Conservation (phyloP, 2,329 filamentous ascomycete species). For the Trichoderma sp. region DNA sequence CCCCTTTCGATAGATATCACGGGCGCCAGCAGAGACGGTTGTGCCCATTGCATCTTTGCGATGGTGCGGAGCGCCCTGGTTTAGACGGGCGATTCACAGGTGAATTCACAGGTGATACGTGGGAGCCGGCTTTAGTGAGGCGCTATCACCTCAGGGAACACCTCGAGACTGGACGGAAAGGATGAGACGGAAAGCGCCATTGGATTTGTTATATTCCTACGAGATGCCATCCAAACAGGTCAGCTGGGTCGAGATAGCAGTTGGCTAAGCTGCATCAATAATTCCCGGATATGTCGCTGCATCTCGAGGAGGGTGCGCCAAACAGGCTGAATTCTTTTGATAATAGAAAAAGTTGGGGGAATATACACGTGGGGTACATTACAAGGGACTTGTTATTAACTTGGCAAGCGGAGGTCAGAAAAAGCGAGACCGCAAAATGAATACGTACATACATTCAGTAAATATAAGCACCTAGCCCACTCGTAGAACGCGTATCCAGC, state of each 20-base stretch:
- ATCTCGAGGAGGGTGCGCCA: slow-evolving; percentile 4
- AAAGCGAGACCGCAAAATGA: too few species aligned
- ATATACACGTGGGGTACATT: not conserved
- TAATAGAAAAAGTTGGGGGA: not conserved
- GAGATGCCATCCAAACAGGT: not conserved
- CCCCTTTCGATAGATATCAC: not conserved
- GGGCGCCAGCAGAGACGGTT: slow-evolving; percentile 3
- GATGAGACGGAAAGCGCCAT: not conserved
- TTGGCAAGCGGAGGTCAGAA: not conserved
- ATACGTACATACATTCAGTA: too few species aligned
- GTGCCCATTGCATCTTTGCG: not conserved
- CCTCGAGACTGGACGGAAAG: not conserved
- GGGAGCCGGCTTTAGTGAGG: not conserved
- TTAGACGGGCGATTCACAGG: not conserved
- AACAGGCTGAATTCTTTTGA: slow-evolving; percentile 12
- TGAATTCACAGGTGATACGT: not conserved
- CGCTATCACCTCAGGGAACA: not conserved
- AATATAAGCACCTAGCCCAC: too few species aligned
- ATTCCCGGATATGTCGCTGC: not conserved
- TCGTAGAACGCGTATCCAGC: too few species aligned
- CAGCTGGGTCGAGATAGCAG: not conserved
- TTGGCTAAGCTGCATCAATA: not conserved
- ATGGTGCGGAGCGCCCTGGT: not conserved
- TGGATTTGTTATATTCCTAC: slow-evolving; percentile 1
- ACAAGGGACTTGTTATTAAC: not conserved